Base-by-base conservation (phyloP, 2,329 filamentous ascomycete species). In the Fusarium sp. region DNA sequence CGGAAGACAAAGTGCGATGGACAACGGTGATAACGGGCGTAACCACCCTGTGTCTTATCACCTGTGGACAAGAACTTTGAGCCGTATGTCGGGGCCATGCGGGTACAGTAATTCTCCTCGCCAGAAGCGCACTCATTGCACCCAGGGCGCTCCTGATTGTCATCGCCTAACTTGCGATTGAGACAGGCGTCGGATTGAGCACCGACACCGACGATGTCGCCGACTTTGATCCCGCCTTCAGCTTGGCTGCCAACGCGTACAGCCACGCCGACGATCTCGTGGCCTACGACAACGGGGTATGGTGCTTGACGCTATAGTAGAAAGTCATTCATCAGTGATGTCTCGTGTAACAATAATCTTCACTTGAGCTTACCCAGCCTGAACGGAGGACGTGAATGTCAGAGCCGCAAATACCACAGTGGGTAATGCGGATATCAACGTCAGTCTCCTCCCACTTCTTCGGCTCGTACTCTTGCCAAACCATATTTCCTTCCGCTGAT, bases 31-130 rank as follows among this genome's bases (percentile, higher is more conserved):
- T 76, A 78, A 0, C 66, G 18, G 4, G 88, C 87, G 77, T 90
- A 91, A 15, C 89, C 90, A 50, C 90, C 88, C 82, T 47, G 38
- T 0, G 54, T 58, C 60, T 93, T 85, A 40, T 92, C 90, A 1
- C 91, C 92, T 2, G 54, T 58, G 38, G 87, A 85, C n/a, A 86
- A 85, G 80, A 87, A 88, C 28, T 83, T 85, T 43, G 84, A 83
- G 69, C 88, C 88, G 75, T 92, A 93, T 0, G 91, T 93, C 60
- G 88, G 85, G 25, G 88, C 81, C 79, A 87, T 86, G 66, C 90
- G 81, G n/a, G 83, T 82, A 84, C 91, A 93, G 83, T 93, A 92
- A 50, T 90, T 92, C 82, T 93, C 90, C 74, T 91, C 91, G 73
- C 90, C 88, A 74, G 88, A 88, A 72, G 88, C 88, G 84, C 91